Evolutionary conservation across 768 basidiomycete species (phyloP).

Genomic region (Russula brevipes): DNA sequence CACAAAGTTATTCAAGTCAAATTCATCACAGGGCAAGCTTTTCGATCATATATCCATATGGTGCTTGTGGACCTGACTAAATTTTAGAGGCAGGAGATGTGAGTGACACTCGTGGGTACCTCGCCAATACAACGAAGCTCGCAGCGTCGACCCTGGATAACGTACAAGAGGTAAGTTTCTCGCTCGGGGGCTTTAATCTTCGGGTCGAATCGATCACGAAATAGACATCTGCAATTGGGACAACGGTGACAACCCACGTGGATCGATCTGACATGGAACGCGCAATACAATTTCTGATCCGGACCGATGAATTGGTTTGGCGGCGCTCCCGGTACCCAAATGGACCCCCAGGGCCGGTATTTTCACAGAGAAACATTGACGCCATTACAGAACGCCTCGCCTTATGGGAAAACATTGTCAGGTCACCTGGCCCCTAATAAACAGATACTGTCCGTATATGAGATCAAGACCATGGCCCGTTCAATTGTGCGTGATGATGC

Average conservation of each 20-base stretch:
- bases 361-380: slow-evolving; percentile 22
- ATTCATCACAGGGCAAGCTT: background rate
- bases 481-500: background rate
- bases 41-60: background rate
- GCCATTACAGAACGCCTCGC: slow-evolving; percentile 19
- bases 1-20: slow-evolving; percentile 3
- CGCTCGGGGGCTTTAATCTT: background rate
- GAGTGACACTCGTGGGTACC: slow-evolving; percentile 4
- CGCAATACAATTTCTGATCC: slow-evolving; percentile 21
- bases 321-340: slow-evolving; percentile 21
- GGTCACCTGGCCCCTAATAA: slow-evolving; percentile 17
- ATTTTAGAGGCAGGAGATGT: background rate
- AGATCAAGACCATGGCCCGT: background rate
- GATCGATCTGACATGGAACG: slow-evolving; percentile 14
- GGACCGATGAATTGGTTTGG: slow-evolving; percentile 26
- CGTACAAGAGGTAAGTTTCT: slow-evolving; percentile 12
- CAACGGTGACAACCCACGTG: background rate
- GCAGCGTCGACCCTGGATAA: background rate
- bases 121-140: background rate
- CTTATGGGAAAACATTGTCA: slow-evolving; percentile 26
- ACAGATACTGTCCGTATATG: background rate
- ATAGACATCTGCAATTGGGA: slow-evolving; percentile 9
- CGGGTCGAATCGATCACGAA: background rate
- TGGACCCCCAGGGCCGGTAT: slow-evolving; percentile 13
- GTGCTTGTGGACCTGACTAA: background rate